phyloP scores from a whole-genome alignment of 2,329 filamentous ascomycete species.

The Magnaporthiopsis incrustans region DNA sequence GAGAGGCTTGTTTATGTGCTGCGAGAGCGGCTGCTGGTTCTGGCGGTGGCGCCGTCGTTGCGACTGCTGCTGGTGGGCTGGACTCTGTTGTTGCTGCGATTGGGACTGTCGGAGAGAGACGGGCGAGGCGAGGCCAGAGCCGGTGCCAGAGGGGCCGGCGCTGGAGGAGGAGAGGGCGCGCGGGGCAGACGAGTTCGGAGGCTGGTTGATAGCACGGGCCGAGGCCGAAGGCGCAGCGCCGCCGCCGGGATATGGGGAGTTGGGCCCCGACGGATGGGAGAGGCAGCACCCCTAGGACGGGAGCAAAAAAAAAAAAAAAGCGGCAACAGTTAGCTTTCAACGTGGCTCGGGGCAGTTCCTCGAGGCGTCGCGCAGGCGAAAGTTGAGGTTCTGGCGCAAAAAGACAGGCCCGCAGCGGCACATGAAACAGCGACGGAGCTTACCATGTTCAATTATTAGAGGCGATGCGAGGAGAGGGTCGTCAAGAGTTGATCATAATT shows the following conservation, averaged over 20 bases:
- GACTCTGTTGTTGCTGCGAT: not conserved
- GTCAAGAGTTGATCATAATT: not conserved
- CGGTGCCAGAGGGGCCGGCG: constrained; percentile 18
- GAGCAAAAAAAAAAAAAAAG: constrained; percentile 47
- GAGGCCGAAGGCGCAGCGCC: constrained; percentile 36
- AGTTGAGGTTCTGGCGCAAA: not conserved
- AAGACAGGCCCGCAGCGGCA: too few species aligned
- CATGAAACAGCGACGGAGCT: not conserved
- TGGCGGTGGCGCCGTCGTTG: constrained; percentile 25
- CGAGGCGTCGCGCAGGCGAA: not conserved
- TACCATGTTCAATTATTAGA: not conserved
- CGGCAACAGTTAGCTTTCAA: constrained; percentile 49
- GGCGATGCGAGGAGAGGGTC: not conserved
- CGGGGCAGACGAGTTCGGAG: constrained; percentile 23
- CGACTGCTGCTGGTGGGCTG: constrained; percentile 19
- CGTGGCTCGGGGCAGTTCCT: not conserved
- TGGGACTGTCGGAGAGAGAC: constrained; percentile 9
- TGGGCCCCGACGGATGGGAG: constrained; percentile 42
- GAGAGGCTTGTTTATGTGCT: constrained; percentile 65
- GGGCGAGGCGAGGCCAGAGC: constrained; percentile 15
- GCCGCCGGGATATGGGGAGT: constrained; percentile 45
- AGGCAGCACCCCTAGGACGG: constrained; percentile 49
- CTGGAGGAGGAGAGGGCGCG: constrained; percentile 5
- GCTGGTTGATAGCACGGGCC: constrained; percentile 44
- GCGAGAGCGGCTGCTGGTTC: constrained; percentile 34